Base-by-base conservation (phyloP, 2,329 filamentous ascomycete genomes). In the Zasmidium angulare region DNA sequence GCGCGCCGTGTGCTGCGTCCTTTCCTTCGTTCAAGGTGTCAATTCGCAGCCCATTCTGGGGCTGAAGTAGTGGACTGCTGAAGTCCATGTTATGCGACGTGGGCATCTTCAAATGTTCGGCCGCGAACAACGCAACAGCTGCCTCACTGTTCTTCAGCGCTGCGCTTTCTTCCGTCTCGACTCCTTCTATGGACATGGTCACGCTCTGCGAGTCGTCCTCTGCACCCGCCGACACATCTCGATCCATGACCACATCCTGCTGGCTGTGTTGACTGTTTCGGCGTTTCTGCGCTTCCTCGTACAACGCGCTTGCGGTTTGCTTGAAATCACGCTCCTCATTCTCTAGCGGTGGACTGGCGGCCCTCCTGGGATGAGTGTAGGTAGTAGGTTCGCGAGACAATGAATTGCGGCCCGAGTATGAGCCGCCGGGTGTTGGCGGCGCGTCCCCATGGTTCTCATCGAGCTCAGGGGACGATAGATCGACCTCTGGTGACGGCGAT, bases 311-410 rank as follows among this genome's bases (percentile, higher is more conserved):
- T 17, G 95, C 95, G 1, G 93, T 98, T 77, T 96, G 91, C 6
- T 93, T 97, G 72, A 99, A 99, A 76, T 98, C 95, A 71, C 89
- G 90, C 80, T 98, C 93, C 68, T 98, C 93, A 69, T 90, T 91
- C 78, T 98, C 93, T 40, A 98, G 82, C 17, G 92, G 91, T 53
- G 93, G 93, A 64, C 91, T 95, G 22, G 89, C 86, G n/a, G 88
- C 89, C 60, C 90, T 86, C 61, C 86, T 82, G 62, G 84, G 86
- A 68, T 88, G 84, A 51, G 79, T 75, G 53, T 82, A 77, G 62
- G 77, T 77, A 59, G 68, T 76, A 47, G 76, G 73, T 19, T 74
- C 69, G 46, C 73, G 70, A 31, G 72, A 62, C 12, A 75, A 63
- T 10, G 76, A 73, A 64, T 70, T 68, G 29, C 77, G 77, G 47